Evolutionary conservation across 805 yeast genomes (phyloP), one percentile per base, ranked within the genome.

Genomic region (Tanozyma kutaoensis): DNA sequence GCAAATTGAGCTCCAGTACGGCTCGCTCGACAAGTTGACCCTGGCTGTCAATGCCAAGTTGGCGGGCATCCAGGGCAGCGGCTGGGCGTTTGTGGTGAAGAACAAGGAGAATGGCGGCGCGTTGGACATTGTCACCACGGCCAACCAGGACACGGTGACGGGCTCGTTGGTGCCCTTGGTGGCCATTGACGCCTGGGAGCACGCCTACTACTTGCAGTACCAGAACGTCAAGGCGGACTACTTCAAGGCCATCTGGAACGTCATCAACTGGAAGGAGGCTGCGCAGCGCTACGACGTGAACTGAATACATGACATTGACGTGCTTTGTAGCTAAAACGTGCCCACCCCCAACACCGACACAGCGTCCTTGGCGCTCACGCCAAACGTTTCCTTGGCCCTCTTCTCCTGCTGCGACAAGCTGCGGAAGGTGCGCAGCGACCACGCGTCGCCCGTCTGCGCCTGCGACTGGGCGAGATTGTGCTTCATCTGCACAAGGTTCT

Each of bases 161-260:
- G 80, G 81, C 26, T 50, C 69, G 8, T 65, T 71, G 50, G 60
- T 69, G 25, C 93, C 95, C 24, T 58, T 85, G 44, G 67, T 85
- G 30, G 95, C 94, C 29, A 79, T 84, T 48, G 95, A 84, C 45
- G 93, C 94, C 34, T 84, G 95, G 95, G 95, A 84, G 58, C 95
- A 84, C 49, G 95, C 95, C 29, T 84, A 84, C 67, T 84, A 84
- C 68, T 66, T 85, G 56, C 95, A 84, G 58, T 84, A 84, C 66
- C 76, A 80, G 62, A 84, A 84, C 62, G 85, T 76, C 50, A 84
- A 85, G 67, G 93, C 55, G 24, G 94, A 84, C 48, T 84, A 85
- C 63, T 84, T 85, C 72, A 75, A 79, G 58, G 88, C 93, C 36
- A 79, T 84, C 57, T 84, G 95, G 95, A 77, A 79, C 46, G 94